Conservation (phyloP, 2,329 filamentous ascomycete species). For the Hypoxylon sp. region DNA sequence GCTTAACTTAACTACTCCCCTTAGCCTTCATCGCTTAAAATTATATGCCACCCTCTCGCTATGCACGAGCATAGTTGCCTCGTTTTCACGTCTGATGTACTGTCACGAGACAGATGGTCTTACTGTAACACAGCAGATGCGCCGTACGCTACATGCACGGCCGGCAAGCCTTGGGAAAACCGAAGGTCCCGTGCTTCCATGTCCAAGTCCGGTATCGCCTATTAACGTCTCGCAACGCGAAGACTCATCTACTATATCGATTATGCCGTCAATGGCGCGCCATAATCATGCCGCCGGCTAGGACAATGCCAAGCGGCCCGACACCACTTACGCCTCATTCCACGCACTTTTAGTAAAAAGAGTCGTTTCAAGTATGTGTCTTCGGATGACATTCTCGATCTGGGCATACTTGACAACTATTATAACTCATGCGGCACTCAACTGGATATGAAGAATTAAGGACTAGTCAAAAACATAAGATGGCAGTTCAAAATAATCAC, state of each 20-base stretch:
- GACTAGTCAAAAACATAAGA: background rate
- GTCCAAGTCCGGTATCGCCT: slow-evolving; percentile 8
- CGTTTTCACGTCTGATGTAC: background rate
- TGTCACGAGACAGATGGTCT: slow-evolving; percentile 17
- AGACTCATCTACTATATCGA: background rate
- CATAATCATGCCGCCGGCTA: slow-evolving; percentile 1
- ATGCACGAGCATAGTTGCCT: slow-evolving; percentile 2
- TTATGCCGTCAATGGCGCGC: slow-evolving; percentile 2
- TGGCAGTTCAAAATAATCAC: background rate
- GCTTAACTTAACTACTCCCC: slow-evolving; percentile 27
- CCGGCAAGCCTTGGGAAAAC: background rate
- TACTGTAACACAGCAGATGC: slow-evolving; percentile 20
- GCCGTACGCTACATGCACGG: slow-evolving; percentile 3
- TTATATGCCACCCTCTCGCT: background rate
- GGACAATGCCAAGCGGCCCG: slow-evolving; percentile 7
- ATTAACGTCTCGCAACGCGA: background rate
- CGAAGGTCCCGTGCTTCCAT: slow-evolving; percentile 6
- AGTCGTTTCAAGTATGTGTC: slow-evolving; percentile 4
- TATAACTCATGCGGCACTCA: background rate
- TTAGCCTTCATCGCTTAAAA: slow-evolving; percentile 11
- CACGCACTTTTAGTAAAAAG: background rate
- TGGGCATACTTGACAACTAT: background rate
- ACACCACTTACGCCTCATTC: slow-evolving; percentile 11
- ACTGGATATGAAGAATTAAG: background rate
- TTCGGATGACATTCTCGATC: slow-evolving; percentile 2